phyloP scores from a whole-genome alignment of 2,329 filamentous ascomycete genomes.

The Graphilbum fragrans region DNA sequence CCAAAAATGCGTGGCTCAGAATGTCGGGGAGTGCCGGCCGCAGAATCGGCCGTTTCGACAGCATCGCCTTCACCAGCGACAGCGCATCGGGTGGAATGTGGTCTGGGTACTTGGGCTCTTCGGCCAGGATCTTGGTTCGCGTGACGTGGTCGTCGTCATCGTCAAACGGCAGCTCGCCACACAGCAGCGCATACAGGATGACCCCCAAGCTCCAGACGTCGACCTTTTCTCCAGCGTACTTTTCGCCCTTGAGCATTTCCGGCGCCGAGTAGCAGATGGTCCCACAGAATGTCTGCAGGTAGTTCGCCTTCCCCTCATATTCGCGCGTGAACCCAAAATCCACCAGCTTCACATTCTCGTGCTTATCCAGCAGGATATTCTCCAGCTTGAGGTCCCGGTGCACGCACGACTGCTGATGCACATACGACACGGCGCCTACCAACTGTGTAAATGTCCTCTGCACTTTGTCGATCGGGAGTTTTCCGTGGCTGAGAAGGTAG shows the following conservation, averaged over 20 bases:
- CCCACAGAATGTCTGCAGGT: conserved; percentile 93
- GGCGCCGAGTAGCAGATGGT: conserved; percentile 96
- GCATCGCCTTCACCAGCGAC: conserved; percentile 62
- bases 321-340: conserved; percentile 98
- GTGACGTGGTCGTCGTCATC: conserved; percentile 88
- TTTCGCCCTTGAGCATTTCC: conserved; percentile 97
- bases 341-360: conserved; percentile 94
- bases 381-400: conserved; percentile 95
- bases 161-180: conserved; percentile 85
- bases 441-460: conserved; percentile 95
- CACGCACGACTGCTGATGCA: conserved; percentile 89
- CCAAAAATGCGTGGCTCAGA: conserved; percentile 73
- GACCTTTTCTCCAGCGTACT: conserved; percentile 95
- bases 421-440: conserved; percentile 87
- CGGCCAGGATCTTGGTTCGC: conserved; percentile 69
- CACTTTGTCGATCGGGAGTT: conserved; percentile 72
- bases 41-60: conserved; percentile 81
- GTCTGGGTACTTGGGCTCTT: conserved; percentile 77
- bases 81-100: conserved; percentile 68
- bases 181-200: conserved; percentile 71
- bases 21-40: conserved; percentile 77
- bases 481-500: conserved; percentile 78
- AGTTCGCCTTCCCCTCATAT: conserved; percentile 89
- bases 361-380: conserved; percentile 89
- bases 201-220: conserved; percentile 90